These are phyloP conservation scores for Ascochyta clinopodiicola DNA, from an alignment of 2,329 filamentous ascomycete species.

Conservation along the genomic window DNA sequence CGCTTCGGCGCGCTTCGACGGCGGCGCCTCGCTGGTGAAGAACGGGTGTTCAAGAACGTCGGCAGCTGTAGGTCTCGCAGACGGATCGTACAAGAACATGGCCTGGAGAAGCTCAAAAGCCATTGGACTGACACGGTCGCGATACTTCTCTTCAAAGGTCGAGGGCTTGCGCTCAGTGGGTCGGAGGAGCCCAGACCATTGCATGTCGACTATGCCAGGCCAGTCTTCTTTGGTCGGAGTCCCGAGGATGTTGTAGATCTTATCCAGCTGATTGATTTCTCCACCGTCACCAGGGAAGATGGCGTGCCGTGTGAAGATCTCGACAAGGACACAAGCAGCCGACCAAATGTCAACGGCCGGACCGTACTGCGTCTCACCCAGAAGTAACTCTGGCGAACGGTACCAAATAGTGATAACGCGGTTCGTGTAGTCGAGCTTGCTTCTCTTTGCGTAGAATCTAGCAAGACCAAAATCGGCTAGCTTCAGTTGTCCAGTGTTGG, in stretches of 20 bases:
- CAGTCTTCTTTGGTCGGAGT: constrained; percentile 85
- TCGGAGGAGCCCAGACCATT: constrained; percentile 92
- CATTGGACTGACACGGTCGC: constrained; percentile 74
- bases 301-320: constrained; percentile 92
- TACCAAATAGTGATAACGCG: constrained; percentile 99
- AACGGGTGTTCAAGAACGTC: constrained; percentile 88
- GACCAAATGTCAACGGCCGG: constrained; percentile 98
- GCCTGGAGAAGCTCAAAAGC: constrained; percentile 81
- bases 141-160: constrained; percentile 83
- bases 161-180: constrained; percentile 75
- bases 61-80: constrained; percentile 79
- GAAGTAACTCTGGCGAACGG: constrained; percentile 87
- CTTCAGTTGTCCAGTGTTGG: constrained; percentile 86
- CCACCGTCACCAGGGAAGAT: constrained; percentile 95
- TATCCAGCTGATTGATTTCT: constrained; percentile 95
- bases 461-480: constrained; percentile 95
- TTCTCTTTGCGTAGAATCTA: constrained; percentile 92
- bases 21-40: constrained; percentile 82
- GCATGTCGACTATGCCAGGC: constrained; percentile 90
- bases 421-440: constrained; percentile 95
- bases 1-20: constrained; percentile 79
- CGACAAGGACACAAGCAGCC: constrained; percentile 93
- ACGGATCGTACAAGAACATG: constrained; percentile 91
- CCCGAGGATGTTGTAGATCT: constrained; percentile 91
- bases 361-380: constrained; percentile 95